These are phyloP conservation scores for Mycena olivaceomarginata DNA, from an alignment of 768 basidiomycete species.

Conservation along the genomic window DNA sequence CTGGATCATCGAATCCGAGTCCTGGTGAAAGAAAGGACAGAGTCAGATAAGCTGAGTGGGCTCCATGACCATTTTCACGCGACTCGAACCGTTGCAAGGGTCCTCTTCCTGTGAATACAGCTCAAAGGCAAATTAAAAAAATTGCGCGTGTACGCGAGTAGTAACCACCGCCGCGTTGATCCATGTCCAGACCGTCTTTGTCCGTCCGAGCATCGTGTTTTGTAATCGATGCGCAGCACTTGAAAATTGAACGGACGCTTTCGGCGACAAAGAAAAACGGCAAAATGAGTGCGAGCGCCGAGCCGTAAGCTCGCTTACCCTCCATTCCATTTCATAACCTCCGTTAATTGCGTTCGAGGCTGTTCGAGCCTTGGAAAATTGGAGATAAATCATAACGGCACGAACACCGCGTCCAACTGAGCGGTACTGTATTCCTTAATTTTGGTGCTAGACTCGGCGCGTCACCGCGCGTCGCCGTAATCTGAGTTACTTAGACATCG, in stretches of 20 bases:
- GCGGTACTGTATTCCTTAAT: too few relatives aligned
- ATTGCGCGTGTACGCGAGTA: background rate
- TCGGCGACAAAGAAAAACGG: background rate
- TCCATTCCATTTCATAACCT: too few relatives aligned
- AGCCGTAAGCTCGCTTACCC: too few relatives aligned
- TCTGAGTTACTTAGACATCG: too few relatives aligned
- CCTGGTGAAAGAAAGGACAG: background rate
- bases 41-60: background rate
- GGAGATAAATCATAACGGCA: too few relatives aligned
- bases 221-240: slow-evolving; percentile 9
- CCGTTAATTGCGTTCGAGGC: too few relatives aligned
- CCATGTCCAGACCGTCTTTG: background rate
- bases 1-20: slow-evolving; percentile 12
- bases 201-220: background rate
- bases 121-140: slow-evolving; percentile 27
- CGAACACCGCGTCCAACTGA: too few relatives aligned
- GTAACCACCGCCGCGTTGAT: background rate
- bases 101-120: background rate
- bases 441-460: too few relatives aligned
- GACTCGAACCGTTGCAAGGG: slow-evolving; percentile 16
- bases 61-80: background rate
- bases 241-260: background rate
- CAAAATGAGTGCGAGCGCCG: too few relatives aligned
- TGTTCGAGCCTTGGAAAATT: too few relatives aligned
- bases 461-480: too few relatives aligned